Percentiles rank a stretch among this genome's conserved stretches.
These are phyloP conservation scores for Panaeolus cyanescens DNA, from an alignment of 768 basidiomycete genomes.

Conservation along the genomic window DNA sequence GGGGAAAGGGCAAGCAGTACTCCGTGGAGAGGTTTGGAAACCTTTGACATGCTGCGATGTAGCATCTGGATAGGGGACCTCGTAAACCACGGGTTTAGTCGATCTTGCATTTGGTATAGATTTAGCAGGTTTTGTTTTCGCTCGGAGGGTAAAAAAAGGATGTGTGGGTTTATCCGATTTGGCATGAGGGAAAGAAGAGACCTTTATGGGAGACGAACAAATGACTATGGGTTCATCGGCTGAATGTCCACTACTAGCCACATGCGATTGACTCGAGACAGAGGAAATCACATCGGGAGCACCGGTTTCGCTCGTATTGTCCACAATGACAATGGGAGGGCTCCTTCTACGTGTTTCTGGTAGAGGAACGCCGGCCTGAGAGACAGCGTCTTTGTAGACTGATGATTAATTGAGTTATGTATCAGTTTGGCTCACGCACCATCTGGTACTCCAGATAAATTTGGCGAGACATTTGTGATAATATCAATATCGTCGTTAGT, in stretches of 20 bases:
- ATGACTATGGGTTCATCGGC: conserved; percentile 46
- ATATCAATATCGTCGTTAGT: background rate
- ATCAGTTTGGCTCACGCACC: background rate
- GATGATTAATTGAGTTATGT: background rate
- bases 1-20: conserved; percentile 10
- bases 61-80: conserved; percentile 49
- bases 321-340: conserved; percentile 23
- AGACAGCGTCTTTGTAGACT: background rate
- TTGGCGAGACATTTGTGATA: background rate
- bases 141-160: conserved; percentile 45
- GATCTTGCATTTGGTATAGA: conserved; percentile 7
- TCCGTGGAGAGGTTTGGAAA: conserved; percentile 35
- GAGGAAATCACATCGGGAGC: background rate
- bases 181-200: conserved; percentile 10
- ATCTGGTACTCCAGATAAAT: background rate
- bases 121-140: conserved; percentile 5
- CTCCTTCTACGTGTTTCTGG: conserved; percentile 13
- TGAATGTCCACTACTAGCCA: conserved; percentile 26
- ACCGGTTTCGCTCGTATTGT: conserved; percentile 4
- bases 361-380: background rate
- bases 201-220: conserved; percentile 40
- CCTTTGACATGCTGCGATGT: conserved; percentile 65
- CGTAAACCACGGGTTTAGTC: conserved; percentile 11
- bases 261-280: background rate
- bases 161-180: conserved; percentile 34